phyloP scores from a whole-genome alignment of 805 yeast species.

The Teunomyces atbi region DNA sequence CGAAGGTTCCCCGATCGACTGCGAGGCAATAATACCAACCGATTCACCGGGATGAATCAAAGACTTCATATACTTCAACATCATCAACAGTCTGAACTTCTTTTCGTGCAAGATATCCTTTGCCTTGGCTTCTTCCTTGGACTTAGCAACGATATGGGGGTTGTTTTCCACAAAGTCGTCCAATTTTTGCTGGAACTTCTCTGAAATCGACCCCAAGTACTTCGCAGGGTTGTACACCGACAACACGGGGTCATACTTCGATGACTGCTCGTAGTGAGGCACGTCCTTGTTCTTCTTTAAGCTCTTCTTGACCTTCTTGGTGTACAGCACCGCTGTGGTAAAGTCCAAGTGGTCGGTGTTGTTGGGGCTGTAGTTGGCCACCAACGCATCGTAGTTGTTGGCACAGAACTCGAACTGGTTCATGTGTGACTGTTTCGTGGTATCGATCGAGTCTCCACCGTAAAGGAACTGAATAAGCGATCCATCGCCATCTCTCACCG shows the following conservation, averaged over 20 bases:
- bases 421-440: constrained; percentile 92
- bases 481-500: constrained; percentile 95
- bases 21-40: constrained; percentile 97
- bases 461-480: constrained; percentile 89
- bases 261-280: constrained; percentile 61
- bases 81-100: constrained; percentile 96
- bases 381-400: constrained; percentile 83
- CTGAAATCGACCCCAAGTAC: constrained; percentile 91
- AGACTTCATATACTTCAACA: constrained; percentile 96
- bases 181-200: constrained; percentile 76
- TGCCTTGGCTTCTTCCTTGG: constrained; percentile 47
- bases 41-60: constrained; percentile 95
- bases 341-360: constrained; percentile 75
- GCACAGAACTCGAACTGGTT: constrained; percentile 89
- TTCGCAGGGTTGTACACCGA: constrained; percentile 85
- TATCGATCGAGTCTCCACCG: constrained; percentile 97
- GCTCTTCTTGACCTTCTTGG: constrained; percentile 77
- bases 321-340: constrained; percentile 73
- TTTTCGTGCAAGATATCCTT: constrained; percentile 60
- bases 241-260: constrained; percentile 84
- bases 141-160: constrained; percentile 52
- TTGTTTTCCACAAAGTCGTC: constrained; percentile 65
- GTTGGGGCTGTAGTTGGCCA: constrained; percentile 84
- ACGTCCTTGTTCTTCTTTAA: constrained; percentile 59
- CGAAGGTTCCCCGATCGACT: constrained; percentile 98